Evolutionary conservation across 371 early-diverging fungal species (phyloP).

Genomic region (Saksenaea vasiformis): DNA sequence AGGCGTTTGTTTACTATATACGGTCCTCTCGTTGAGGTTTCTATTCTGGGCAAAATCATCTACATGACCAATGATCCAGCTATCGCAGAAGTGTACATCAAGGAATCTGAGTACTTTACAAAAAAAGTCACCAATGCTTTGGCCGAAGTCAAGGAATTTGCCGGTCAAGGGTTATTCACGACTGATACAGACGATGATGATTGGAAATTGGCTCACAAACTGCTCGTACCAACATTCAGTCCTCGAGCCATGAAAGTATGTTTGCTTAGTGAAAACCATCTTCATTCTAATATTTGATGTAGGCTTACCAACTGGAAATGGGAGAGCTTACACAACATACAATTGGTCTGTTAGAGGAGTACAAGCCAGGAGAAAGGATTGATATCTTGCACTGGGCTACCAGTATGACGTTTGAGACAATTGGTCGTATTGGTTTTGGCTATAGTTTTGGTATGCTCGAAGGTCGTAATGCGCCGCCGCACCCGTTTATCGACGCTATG

Average conservation of each 20-base stretch:
- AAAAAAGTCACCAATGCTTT: constrained; percentile 25
- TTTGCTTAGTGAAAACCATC: neutral
- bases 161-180: constrained; percentile 45
- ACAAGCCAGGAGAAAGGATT: constrained; percentile 14
- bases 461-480: constrained; percentile 19
- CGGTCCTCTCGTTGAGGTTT: constrained; percentile 35
- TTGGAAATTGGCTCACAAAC: constrained; percentile 53
- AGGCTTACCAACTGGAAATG: constrained; percentile 30
- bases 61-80: constrained; percentile 37
- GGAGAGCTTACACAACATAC: constrained; percentile 15
- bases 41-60: constrained; percentile 21
- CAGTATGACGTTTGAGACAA: constrained; percentile 35
- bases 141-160: constrained; percentile 29
- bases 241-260: constrained; percentile 40
- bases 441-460: constrained; percentile 40
- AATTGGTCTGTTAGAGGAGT: constrained; percentile 19
- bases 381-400: constrained; percentile 40
- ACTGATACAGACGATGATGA: constrained; percentile 37
- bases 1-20: constrained; percentile 24
- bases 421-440: constrained; percentile 46
- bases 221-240: constrained; percentile 51
- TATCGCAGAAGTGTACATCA: constrained; percentile 30
- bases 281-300: neutral
- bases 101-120: constrained; percentile 39
- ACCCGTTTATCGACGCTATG: constrained; percentile 45